Base-by-base conservation (phyloP, 768 basidiomycete genomes). In the Lactifluus echinatus region DNA sequence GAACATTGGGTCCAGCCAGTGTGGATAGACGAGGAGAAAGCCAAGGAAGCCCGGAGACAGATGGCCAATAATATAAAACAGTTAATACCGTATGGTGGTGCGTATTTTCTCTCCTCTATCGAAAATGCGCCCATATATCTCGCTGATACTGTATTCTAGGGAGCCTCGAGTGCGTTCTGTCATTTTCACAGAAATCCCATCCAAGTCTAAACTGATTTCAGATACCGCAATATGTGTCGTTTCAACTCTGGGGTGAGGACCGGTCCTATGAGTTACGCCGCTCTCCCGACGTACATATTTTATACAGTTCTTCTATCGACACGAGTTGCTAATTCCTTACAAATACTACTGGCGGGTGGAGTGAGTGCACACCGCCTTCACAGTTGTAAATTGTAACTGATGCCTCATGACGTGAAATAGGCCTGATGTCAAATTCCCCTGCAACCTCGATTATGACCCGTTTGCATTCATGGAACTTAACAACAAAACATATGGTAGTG, bases 391-490 rank as follows among this genome's bases (percentile, higher is more conserved):
- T 29, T 50, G 33, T 31, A 45, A 15, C 14, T 10, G 2, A 28
- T 14, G 24, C 26, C 37, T 42, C 14, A 42, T 21, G 21, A 57
- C 33, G 17, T 33, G 45, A 12, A 63, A 44, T 53, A 87, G 86
- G 63, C 90, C 92, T 12, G 79, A 78, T 54, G 82, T 31, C 31
- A 31, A 31, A 10, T 31, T 31, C 10, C 10, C 10, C 10, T 31
- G 31, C 31, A 31, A 31, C 31, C 31, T 31, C 31, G 31, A 31
- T 31, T 68, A 67, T 45, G 66, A 79, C 61, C 77, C 91, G 0
- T 93, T 94, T 76, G 69, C 83, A 39, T 74, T 82, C 54, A 92
- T 94, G 89, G 74, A 85, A 66, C 80, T 83, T 48, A 75, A 86
- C 57, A 80, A 87, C 33, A 31, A 31, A 10, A 31, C 10, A 31